Evolutionary conservation across 140 eudicot genomes (phyloP), one percentile per base, ranked within the genome.

Genomic region (Flaveria floridana): DNA sequence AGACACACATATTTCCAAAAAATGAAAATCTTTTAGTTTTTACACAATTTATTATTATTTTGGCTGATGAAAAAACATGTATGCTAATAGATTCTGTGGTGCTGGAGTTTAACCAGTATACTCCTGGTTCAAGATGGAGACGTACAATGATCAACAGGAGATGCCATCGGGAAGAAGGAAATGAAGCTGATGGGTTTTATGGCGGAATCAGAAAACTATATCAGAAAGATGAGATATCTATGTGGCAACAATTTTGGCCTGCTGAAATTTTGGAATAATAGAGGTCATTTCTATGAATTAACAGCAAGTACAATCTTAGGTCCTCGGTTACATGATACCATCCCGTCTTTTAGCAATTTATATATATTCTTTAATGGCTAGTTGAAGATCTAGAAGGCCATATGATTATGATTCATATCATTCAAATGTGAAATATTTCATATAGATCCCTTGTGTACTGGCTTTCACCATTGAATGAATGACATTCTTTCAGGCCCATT

Each of bases 71-170:
- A 6, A 66, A 63, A 39, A 8, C 57, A 46, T 46, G 14, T 68
- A 12, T 78, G 77, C 4, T 84, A 65, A 69, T 87, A 90, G 97
- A 90, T 61, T 80, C 83, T 2, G 82, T 90, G 55, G 88, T 84
- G 71, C 72, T 93, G 37, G 95, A 89, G 88, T 92, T 92, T 82
- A 89, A 81, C 76, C 97, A 92, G 70, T 89, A 89, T 80, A 79
- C 87, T 21, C 95, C 84, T 3, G 95, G 96, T 48, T 89, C 96
- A 26, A 81, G 97, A 70, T 92, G 97, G 97, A 89, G 96, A 37
- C 84, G 70, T 19, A 81, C 89, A 3, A 74, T 50, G 44, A 77
- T 92, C 50, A 78, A 76, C 76, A 66, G 97, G 79, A 89, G 70
- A 85, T 83, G 83, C 71, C 97, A 92, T 44, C 82, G 88, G 2